Base-by-base conservation (phyloP, 495 filamentous ascomycete species). In the Chaetomium fimeti region DNA sequence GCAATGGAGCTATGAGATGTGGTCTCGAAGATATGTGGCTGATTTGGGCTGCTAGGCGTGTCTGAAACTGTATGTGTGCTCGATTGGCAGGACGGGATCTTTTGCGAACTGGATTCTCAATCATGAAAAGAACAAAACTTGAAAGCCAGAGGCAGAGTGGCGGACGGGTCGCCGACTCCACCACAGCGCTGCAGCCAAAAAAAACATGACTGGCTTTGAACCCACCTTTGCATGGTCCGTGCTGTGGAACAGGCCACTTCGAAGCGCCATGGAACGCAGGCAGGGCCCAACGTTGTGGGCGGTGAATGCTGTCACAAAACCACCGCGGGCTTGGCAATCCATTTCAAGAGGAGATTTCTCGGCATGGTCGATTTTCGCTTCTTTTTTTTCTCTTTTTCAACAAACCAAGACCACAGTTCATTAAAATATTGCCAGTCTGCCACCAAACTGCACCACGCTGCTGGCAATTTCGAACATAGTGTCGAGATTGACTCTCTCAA, bases 361-460 rank as follows among this genome's bases (percentile, higher is more conserved):
- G 28, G 53, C 59, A 4, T 13, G 32, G 24, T 36, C 32, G 25
- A 42, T 64, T 70, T 70, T 65, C 24, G 12, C 22, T 62, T 45
- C 47, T 66, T 45, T 68, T 60, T 67, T 51, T 68, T 61, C 68
- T 61, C 66, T 74, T 66, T 69, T 76, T 69, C 75, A 77, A 76
- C 66, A 49, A 79, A 80, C 73, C 86, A 72, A 88, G 91, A 94
- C 91, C 91, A 89, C 87, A 88, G 85, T 88, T 87, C 90, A 93
- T 87, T 90, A 93, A 94, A 93, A 91, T 90, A 90, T 91, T 87
- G 87, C 81, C 88, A 88, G 87, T 82, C 79, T 79, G 83, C 82
- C 71, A 65, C 59, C 58, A 65, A 53, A 62, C 61, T 66, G 49
- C 67, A 69, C 83, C 76, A 90, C 86, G 88, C 86, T 81, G 81